Evolutionary conservation across 163 green algal genomes (phyloP).

Genomic region (Volvox carteri): DNA sequence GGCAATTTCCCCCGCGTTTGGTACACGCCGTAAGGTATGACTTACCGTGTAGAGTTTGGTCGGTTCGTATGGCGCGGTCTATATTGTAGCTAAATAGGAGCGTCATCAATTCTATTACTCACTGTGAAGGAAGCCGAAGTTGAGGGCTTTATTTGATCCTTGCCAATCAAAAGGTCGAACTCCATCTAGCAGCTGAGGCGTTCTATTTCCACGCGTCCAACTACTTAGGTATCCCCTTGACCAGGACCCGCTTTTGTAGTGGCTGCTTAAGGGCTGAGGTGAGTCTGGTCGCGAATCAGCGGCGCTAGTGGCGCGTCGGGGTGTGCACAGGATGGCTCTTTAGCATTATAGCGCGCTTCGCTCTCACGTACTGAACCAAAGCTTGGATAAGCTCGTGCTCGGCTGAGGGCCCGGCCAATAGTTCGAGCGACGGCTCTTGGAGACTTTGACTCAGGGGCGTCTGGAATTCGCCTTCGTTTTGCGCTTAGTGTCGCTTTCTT

Average conservation of each 20-base stretch:
- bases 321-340: neutral
- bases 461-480: neutral
- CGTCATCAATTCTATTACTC: neutral
- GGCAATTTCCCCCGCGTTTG: no score
- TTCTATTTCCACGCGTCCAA: neutral
- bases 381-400: neutral
- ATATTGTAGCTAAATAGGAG: neutral
- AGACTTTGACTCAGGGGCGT: neutral
- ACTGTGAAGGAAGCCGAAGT: no score
- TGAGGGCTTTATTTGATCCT: neutral
- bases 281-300: neutral
- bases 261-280: neutral
- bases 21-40: neutral
- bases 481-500: neutral
- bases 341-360: neutral
- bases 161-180: neutral
- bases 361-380: neutral
- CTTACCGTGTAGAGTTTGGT: neutral
- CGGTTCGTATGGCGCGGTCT: neutral
- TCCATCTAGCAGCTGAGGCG: neutral
- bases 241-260: neutral
- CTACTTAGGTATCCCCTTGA: neutral
- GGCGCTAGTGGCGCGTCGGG: neutral
- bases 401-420: no score
- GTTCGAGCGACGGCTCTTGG: slow-evolving; percentile 18